Evolutionary conservation across 495 filamentous ascomycete species (phyloP).

Genomic region (Penicillium canescens): DNA sequence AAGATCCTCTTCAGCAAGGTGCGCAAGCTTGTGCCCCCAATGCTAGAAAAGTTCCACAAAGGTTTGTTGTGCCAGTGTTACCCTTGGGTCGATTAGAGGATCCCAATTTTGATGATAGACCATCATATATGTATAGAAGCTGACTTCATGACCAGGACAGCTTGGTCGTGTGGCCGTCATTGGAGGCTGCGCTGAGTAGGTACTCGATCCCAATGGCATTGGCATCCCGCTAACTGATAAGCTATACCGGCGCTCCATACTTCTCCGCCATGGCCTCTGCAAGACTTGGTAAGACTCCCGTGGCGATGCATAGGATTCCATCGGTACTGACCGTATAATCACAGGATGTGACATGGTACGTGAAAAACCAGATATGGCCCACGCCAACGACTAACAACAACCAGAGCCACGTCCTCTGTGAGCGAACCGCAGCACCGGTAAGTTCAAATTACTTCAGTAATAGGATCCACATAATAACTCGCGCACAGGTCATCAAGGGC

Average conservation of each 20-base stretch:
- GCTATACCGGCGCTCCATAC: conserved; percentile 94
- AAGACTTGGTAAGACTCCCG: conserved; percentile 55
- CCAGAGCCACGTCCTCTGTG: conserved; percentile 96
- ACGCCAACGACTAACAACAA: conserved; percentile 9
- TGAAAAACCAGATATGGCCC: not conserved
- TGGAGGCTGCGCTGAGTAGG: conserved; percentile 84
- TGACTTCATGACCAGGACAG: conserved; percentile 61
- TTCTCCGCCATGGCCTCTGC: conserved; percentile 98
- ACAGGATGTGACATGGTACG: conserved; percentile 77
- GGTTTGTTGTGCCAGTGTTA: conserved; percentile 48
- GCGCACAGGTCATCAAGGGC: conserved; percentile 75
- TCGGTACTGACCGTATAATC: not conserved
- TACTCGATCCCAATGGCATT: not conserved
- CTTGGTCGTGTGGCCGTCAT: conserved; percentile 91
- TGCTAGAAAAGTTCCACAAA: conserved; percentile 97
- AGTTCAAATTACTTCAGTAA: not conserved
- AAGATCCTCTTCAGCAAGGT: conserved; percentile 78
- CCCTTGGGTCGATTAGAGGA: not conserved
- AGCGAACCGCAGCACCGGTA: conserved; percentile 73
- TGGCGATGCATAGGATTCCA: not conserved
- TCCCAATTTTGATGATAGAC: not conserved
- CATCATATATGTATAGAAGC: not conserved
- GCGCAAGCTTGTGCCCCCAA: conserved; percentile 87
- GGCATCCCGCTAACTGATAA: conserved; percentile 29
- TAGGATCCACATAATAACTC: not conserved